These are phyloP conservation scores for Mycena crocata DNA, from an alignment of 768 basidiomycete species.

Conservation along the genomic window DNA sequence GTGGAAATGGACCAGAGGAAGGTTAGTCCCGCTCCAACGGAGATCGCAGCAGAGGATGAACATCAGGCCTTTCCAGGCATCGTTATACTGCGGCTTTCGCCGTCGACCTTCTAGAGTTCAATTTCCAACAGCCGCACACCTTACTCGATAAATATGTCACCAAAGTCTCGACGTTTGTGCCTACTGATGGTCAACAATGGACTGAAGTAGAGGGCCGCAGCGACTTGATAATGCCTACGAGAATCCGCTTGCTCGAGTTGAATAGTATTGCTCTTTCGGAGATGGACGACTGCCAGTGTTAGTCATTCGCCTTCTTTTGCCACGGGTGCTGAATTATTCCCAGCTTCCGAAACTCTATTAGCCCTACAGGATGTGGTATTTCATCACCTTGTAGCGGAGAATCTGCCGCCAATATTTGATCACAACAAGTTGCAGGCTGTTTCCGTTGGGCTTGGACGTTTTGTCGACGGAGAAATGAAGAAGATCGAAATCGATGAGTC, in stretches of 20 bases:
- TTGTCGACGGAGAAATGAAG: background rate
- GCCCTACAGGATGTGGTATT: background rate
- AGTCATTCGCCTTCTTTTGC: background rate
- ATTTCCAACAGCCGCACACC: slow-evolving; percentile 18
- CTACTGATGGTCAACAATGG: background rate
- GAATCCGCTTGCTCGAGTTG: background rate
- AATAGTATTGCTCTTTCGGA: background rate
- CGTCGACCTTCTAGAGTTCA: background rate
- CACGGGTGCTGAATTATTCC: background rate
- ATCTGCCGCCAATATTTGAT: background rate
- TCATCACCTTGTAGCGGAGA: background rate
- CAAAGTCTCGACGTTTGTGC: background rate
- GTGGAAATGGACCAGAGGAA: slow-evolving; percentile 24
- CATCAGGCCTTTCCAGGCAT: slow-evolving; percentile 9
- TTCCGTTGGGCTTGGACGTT: background rate
- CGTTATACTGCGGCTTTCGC: slow-evolving; percentile 20
- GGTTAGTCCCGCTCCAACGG: background rate
- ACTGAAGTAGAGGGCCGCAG: background rate
- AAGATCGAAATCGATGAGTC: background rate
- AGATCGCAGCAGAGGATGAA: background rate
- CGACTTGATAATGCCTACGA: background rate
- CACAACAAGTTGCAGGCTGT: background rate
- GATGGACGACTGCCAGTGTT: background rate
- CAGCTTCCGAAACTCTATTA: background rate
- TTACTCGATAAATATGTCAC: slow-evolving; percentile 6